Evolutionary conservation across 2,329 filamentous ascomycete species (phyloP).

Genomic region (Nakataea oryzae): DNA sequence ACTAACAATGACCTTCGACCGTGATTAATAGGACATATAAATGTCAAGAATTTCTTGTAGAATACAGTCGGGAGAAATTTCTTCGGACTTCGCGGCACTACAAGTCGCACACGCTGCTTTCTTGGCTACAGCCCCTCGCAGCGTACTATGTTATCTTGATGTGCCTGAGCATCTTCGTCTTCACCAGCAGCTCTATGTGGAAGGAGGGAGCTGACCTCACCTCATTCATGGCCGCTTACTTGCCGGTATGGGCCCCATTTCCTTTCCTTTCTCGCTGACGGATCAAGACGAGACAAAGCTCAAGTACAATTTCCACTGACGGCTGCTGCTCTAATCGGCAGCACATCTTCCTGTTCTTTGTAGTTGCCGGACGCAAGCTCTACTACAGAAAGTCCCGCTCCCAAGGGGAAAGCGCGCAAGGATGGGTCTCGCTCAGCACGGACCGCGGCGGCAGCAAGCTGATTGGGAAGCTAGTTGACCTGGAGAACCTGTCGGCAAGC

Average conservation of each 20-base stretch:
- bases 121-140: constrained; percentile 5
- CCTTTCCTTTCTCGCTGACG: not conserved
- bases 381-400: not conserved
- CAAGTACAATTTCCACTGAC: not conserved
- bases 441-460: constrained; percentile 10
- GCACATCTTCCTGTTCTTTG: not conserved
- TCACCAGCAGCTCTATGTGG: constrained; percentile 2
- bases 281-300: too few relatives aligned
- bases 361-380: not conserved
- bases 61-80: constrained; percentile 2
- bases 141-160: constrained; percentile 2
- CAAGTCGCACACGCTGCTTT: constrained; percentile 2
- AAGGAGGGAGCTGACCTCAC: not conserved
- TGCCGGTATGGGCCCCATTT: not conserved
- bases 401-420: not conserved
- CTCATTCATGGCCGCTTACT: not conserved
- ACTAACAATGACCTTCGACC: not conserved
- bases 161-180: constrained; percentile 5
- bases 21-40: not conserved
- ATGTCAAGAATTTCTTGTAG: not conserved
- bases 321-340: too few relatives aligned
- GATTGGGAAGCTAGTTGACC: constrained; percentile 8
- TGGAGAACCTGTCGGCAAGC: not conserved
- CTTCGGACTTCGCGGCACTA: constrained; percentile 2
- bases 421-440: not conserved